A percentile compares a stretch with the other conserved stretches of the same genome.
Evolutionary conservation across 2,329 filamentous ascomycete species (phyloP).

Genomic region (Neonectria punicea): DNA sequence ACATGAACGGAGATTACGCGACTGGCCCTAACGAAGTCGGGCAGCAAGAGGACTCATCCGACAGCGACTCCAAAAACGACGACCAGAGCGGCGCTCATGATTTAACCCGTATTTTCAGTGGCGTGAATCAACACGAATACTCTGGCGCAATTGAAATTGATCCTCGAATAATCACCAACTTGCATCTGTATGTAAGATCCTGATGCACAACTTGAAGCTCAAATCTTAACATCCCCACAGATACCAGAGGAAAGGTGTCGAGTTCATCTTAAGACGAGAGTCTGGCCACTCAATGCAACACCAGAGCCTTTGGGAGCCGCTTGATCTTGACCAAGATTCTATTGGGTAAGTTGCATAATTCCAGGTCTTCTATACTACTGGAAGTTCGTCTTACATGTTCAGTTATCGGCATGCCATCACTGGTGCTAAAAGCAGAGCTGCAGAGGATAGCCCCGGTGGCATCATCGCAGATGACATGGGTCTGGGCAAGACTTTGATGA

Average conservation of each 20-base stretch:
- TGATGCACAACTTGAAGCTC: no score
- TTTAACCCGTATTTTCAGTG: not conserved
- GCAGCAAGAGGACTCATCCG: not conserved
- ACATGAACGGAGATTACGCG: not conserved
- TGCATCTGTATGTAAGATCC: not conserved
- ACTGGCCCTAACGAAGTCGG: not conserved
- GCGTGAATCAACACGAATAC: not conserved
- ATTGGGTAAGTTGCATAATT: not conserved
- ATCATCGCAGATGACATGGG: conserved; percentile 19
- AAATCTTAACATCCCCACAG: not conserved
- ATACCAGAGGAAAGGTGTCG: not conserved
- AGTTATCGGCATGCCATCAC: conserved; percentile 10
- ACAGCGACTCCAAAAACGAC: not conserved
- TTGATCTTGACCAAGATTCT: not conserved
- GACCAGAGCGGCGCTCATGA: not conserved
- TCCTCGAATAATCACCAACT: not conserved
- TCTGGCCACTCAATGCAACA: not conserved
- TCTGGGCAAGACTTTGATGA: conserved; percentile 9
- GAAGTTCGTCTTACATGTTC: not conserved
- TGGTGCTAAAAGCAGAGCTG: not conserved
- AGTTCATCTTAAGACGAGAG: not conserved
- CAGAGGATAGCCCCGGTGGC: conserved; percentile 3
- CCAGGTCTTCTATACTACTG: no score
- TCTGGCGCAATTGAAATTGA: not conserved
- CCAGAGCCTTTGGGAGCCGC: not conserved